phyloP scores from a whole-genome alignment of 768 basidiomycete species.

The Boletales sp. region DNA sequence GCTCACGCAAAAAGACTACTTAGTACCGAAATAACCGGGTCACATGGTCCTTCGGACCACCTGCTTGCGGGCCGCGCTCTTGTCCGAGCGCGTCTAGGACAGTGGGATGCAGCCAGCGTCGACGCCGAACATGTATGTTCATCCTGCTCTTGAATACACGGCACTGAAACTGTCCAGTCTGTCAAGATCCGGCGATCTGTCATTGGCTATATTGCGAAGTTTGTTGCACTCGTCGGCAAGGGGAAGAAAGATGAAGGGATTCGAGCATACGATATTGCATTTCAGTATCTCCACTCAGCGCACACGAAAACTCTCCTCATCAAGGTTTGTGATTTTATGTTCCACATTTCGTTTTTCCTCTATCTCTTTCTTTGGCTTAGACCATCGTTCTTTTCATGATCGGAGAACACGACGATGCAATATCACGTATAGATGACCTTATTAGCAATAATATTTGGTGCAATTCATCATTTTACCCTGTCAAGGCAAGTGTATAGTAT shows the following conservation, averaged over 20 bases:
- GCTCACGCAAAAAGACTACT: neutral
- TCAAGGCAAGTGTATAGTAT: neutral
- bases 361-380: neutral
- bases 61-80: conserved; percentile 5
- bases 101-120: neutral
- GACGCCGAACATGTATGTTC: conserved; percentile 5
- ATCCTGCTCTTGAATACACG: neutral
- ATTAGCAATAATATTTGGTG: neutral
- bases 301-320: neutral
- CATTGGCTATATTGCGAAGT: conserved; percentile 5
- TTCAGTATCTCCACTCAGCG: neutral
- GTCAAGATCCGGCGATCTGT: neutral
- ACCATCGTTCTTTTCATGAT: neutral
- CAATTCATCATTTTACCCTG: neutral
- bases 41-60: neutral
- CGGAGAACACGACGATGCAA: neutral
- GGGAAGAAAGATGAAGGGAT: neutral
- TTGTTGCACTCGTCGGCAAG: neutral
- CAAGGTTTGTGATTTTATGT: neutral
- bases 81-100: neutral
- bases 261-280: neutral
- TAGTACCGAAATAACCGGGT: neutral
- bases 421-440: neutral
- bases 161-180: neutral
- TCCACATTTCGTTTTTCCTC: neutral